These are phyloP conservation scores for Hericium alpestre DNA, from an alignment of 768 basidiomycete genomes.

Conservation along the genomic window DNA sequence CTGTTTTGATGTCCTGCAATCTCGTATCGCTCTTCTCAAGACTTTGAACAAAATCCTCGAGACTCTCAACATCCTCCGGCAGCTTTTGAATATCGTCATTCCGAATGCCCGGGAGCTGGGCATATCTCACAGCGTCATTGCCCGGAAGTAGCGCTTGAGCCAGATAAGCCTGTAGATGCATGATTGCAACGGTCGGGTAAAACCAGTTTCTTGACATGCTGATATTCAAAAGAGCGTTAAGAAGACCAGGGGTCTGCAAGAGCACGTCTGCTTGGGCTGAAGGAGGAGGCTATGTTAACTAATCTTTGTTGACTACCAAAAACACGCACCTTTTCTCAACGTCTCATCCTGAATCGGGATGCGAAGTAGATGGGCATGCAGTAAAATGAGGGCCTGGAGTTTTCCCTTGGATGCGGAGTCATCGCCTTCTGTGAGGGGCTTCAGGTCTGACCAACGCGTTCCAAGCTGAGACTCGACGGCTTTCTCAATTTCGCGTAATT, in stretches of 20 bases:
- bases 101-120: conserved; percentile 72
- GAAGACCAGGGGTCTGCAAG: conserved; percentile 58
- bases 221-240: conserved; percentile 76
- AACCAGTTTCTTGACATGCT: conserved; percentile 86
- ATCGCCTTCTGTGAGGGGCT: conserved; percentile 26
- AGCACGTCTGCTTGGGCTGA: conserved; percentile 66
- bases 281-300: conserved; percentile 1
- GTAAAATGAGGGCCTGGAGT: conserved; percentile 53
- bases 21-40: conserved; percentile 46
- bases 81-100: conserved; percentile 33
- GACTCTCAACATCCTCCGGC: conserved; percentile 29
- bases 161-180: conserved; percentile 77
- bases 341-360: conserved; percentile 38
- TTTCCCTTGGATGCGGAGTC: conserved; percentile 26
- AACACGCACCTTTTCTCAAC: conserved; percentile 53
- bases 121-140: conserved; percentile 33
- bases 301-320: background rate
- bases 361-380: conserved; percentile 81
- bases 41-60: conserved; percentile 33
- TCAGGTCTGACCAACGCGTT: conserved; percentile 44
- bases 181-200: conserved; percentile 58
- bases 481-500: conserved; percentile 39
- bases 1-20: conserved; percentile 47
- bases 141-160: conserved; percentile 72
- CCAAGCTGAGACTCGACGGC: conserved; percentile 39